Evolutionary conservation across 1,139 yeast genomes (phyloP), one percentile per base, ranked within the genome.

Genomic region (Taphrina deformans): DNA sequence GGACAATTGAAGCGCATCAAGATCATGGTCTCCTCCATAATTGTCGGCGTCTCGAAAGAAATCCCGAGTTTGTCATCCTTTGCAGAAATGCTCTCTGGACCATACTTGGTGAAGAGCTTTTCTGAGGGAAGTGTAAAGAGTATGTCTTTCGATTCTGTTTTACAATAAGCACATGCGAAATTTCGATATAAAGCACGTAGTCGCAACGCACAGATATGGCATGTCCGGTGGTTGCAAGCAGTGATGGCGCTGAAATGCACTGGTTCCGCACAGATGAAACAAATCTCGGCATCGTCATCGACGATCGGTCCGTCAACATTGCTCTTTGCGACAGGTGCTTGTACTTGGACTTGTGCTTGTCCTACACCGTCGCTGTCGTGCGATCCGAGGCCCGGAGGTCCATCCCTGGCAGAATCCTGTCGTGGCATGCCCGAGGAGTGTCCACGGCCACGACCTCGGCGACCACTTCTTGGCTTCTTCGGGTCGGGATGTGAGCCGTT

Each of bases 251-350:
- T 85, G 72, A 81, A 83, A 24, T 71, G 72, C 50, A 91, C 80
- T 51, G 78, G 79, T 59, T 89, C 87, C 0, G 98, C 96, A 78
- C 99, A 93, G 66, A 93, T 89, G 45, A 91, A 76, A 78, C 98
- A 92, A 29, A 79, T 75, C 29, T 82, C 84, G 9, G 71, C 69
- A 21, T 76, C 78, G 16, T 75, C 76, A 3, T 74, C 76, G 16
- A 74, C 78, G 4, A 74, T 79, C 21, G 21, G 35, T 9, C 21
- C 48, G n/a, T 38, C 41, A 12, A 9, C 41, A 38, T 12, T n/a
- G n/a, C 16, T 3, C 33, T 29, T 29, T 10, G 10, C 33, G n/a
- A 3, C 14, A 10, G 35, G 5, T 4, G 35, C 35, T 31, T 31
- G 35, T 31, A 14, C 18, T n/a, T 38, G 41, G 18, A 18, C 18